Evolutionary conservation across 2,329 filamentous ascomycete species (phyloP), one percentile per base, ranked within the genome.

Genomic region (Cytospora piceae): DNA sequence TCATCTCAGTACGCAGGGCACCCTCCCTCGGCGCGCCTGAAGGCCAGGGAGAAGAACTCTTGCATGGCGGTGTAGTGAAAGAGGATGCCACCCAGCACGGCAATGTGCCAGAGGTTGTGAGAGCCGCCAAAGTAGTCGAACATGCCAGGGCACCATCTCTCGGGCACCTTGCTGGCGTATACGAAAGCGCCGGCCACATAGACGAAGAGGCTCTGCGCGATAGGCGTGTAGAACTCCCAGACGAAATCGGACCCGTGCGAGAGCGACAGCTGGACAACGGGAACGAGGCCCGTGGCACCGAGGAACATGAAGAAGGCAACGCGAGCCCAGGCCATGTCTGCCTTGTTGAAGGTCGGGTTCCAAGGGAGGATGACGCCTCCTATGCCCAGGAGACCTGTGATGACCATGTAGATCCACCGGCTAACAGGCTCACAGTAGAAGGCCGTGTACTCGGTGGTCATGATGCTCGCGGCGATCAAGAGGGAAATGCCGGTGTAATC

Each of bases 41-140:
- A 94, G 14, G 92, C 92, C 51, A 84, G 85, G 5, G 90, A 84
- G 74, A 99, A 99, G 77, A 99, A 95, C 64, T 93, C 87, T 77
- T 97, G 92, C 94, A 99, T 97, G 22, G 95, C 95, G 27, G 86
- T 85, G 79, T 98, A 99, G 77, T 99, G 95, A 76, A 97, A 98
- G n/a, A 98, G 78, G 65, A 99, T 99, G 14, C 95, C 95, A 20
- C 94, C 93, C 32, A 99, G 81, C 14, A 99, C 95, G 9, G 95
- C 95, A 39, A 96, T 79, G 77, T 99, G 95, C 95, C 95, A 99
- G 66, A 99, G 88, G 77, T 99, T 99, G 79, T 99, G 95, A 76
- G 92, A 96, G 55, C 93, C 94, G 49, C 95, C 95, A 51, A 96
- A 85, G 75, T 98, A 98, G 78, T 99, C 95, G 72, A 99, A 99